Evolutionary conservation across 2,329 filamentous ascomycete genomes (phyloP).

Genomic region (Diaporthe ilicicola): DNA sequence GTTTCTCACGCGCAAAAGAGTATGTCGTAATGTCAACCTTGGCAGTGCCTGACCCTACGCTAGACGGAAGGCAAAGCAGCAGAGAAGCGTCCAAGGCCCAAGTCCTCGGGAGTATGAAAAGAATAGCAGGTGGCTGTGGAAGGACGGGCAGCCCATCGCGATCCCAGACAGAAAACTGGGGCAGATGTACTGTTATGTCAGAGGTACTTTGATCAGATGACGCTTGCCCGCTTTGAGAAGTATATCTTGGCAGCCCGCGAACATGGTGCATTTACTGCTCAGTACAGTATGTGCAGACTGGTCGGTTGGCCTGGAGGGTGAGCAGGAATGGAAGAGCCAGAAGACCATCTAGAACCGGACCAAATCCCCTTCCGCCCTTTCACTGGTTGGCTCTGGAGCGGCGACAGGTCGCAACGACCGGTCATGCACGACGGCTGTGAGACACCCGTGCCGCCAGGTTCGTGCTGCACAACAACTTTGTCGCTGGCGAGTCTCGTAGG

Average conservation of each 20-base stretch:
- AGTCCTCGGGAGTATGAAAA: conserved; percentile 16
- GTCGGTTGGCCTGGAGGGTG: neutral
- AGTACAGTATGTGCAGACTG: neutral
- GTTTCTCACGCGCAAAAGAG: conserved; percentile 18
- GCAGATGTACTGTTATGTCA: conserved; percentile 27
- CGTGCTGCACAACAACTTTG: conserved; percentile 9
- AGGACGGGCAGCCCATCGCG: conserved; percentile 29
- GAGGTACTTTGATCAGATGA: conserved; percentile 18
- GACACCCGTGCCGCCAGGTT: conserved; percentile 25
- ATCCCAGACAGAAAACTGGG: conserved; percentile 27
- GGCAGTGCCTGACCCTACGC: conserved; percentile 17
- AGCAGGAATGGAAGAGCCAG: neutral
- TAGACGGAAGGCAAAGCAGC: neutral
- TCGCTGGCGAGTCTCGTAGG: neutral
- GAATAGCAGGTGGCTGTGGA: conserved; percentile 20
- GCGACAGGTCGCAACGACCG: conserved; percentile 19
- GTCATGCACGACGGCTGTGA: conserved; percentile 22
- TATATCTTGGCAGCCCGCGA: conserved; percentile 11
- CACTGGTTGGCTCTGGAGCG: neutral
- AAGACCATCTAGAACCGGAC: conserved; percentile 2
- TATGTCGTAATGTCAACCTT: conserved; percentile 27
- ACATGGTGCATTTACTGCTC: neutral
- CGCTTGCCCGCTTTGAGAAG: conserved; percentile 30
- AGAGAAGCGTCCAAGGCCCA: conserved; percentile 23
- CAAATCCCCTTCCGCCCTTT: neutral